These are phyloP conservation scores for Trematosphaeria pertusa DNA, from an alignment of 2,329 filamentous ascomycete genomes.

Conservation along the genomic window DNA sequence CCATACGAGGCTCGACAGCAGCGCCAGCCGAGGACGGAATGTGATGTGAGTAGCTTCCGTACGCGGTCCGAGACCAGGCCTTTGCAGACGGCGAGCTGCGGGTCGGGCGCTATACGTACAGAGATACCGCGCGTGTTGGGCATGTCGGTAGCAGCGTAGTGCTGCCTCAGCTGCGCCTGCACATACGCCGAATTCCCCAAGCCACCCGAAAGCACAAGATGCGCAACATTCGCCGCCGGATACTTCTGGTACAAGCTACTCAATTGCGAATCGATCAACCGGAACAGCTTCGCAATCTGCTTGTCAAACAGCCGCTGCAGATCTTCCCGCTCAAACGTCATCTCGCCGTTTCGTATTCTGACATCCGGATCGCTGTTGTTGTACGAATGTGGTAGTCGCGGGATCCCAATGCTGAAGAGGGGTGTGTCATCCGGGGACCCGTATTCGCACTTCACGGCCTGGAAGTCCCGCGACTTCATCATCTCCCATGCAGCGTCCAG, in stretches of 20 bases:
- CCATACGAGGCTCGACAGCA: conserved; percentile 49
- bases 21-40: conserved; percentile 53
- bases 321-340: conserved; percentile 42
- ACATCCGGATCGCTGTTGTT: conserved; percentile 37
- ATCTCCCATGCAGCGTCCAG: conserved; percentile 50
- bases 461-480: conserved; percentile 50
- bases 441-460: conserved; percentile 51
- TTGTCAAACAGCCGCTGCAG: conserved; percentile 45
- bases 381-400: conserved; percentile 39
- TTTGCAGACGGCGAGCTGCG: conserved; percentile 63
- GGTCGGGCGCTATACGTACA: conserved; percentile 53
- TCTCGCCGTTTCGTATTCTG: conserved; percentile 42
- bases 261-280: conserved; percentile 46
- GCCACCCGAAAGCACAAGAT: conserved; percentile 53
- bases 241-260: conserved; percentile 34
- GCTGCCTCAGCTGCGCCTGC: conserved; percentile 40
- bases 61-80: conserved; percentile 61
- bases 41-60: conserved; percentile 53
- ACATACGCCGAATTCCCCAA: conserved; percentile 53
- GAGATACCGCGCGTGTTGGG: conserved; percentile 32
- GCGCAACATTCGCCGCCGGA: conserved; percentile 36
- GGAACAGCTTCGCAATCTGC: conserved; percentile 44
- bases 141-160: conserved; percentile 37
- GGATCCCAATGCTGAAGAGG: conserved; percentile 46
- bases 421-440: conserved; percentile 46